Percentiles rank a stretch among this genome's conserved stretches.
Conservation (phyloP, 495 filamentous ascomycete genomes). For the Aspergillus ellipticus region DNA sequence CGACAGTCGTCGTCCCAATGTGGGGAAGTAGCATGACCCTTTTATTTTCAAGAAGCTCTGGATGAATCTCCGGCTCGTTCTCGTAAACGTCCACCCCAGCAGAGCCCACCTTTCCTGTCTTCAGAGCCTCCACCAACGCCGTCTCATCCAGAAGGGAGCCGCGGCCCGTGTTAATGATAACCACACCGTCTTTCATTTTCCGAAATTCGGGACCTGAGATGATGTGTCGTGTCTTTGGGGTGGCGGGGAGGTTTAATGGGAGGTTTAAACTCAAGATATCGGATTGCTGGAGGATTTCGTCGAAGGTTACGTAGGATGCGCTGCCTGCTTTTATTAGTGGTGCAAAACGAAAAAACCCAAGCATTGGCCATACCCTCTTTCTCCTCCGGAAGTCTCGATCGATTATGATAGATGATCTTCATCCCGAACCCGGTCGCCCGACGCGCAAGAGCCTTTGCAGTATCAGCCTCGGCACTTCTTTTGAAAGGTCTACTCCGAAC, state of each 20-base stretch:
- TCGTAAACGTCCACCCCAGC: constrained; percentile 59
- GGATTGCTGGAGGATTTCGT: no score
- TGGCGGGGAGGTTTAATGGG: constrained; percentile 59
- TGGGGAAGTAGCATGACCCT: constrained; percentile 23
- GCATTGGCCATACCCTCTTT: no score
- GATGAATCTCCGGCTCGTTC: constrained; percentile 52
- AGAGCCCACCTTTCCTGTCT: constrained; percentile 44
- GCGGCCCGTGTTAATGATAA: constrained; percentile 60
- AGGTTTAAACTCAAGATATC: constrained; percentile 64
- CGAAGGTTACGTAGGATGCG: no score
- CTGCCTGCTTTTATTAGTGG: no score
- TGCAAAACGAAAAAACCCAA: no score
- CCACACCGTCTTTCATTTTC: constrained; percentile 57
- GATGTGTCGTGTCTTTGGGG: constrained; percentile 24
- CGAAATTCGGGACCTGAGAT: constrained; percentile 52
- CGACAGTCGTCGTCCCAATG: no score
- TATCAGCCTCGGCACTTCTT: no score
- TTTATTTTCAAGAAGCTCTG: constrained; percentile 17
- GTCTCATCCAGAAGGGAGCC: constrained; percentile 59
- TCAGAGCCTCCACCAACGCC: constrained; percentile 49
- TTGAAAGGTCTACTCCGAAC: no score
- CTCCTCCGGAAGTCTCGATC: no score
- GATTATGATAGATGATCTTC: no score
- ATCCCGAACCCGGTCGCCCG: no score
- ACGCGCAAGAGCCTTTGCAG: no score